Base-by-base conservation (phyloP, 768 basidiomycete genomes). In the Suillus plorans region DNA sequence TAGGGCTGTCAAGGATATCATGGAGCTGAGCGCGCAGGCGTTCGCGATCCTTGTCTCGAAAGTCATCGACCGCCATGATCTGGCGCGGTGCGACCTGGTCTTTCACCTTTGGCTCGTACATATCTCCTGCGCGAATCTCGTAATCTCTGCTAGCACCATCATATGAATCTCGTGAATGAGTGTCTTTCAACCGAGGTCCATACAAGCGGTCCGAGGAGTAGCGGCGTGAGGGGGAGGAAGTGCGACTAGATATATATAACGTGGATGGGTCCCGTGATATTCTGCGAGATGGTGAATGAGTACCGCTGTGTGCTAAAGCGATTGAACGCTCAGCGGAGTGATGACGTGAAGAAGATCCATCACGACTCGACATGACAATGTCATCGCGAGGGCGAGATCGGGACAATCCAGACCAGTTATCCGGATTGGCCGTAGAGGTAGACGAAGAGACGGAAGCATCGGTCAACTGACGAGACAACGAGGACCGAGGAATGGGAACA, bases 1-100 rank as follows among this genome's bases (percentile, higher is more conserved):
- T 68, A 20, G 80, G 73, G 61, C 82, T 81, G 56, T 77, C 78
- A 14, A 87, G 79, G 12, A 87, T 74, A 64, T 84, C 82, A 37
- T 82, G 76, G 9, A 88, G 72, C 64, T 82, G 80, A 44, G 76
- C 71, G 18, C 47, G 60, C 42, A 61, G 60, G 16, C 63, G 73
- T 73, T 41, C 78, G 75, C 50, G 79, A 69, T 53, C 69, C 71
- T 53, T 77, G 71, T 50, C 71, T 25, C 58, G 58, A 20, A 42
- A 42, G 69, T 69, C 78, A 73, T 55, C 73, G 71, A 41, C 68
- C 64, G 45, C 69, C 69, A 49, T 63, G 66, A 44, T 68, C 67
- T 49, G 71, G 66, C 62, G 69, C 45, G 63, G 60, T 25, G 34
- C 64, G 61, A 73, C 69, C 68, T 69, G 74, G 53, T 76, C 73